Evolutionary conservation across 441 rosid species (phyloP).

Genomic region (Theobroma grandiflorum): DNA sequence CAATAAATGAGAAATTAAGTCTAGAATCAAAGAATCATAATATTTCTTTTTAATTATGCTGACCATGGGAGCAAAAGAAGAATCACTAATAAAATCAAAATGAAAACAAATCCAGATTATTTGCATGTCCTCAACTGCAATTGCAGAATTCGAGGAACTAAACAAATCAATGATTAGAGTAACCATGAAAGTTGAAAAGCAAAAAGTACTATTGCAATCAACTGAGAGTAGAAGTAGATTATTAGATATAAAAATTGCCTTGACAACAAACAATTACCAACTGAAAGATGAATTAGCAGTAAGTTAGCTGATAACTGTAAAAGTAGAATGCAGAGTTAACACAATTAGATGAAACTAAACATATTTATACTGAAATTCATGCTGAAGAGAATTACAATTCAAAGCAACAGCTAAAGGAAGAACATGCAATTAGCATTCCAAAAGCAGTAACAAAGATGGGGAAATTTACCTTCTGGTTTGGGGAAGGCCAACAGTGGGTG

Average conservation of each 20-base stretch:
- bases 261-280: not conserved
- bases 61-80: not conserved
- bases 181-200: not conserved
- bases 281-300: not conserved
- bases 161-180: not conserved
- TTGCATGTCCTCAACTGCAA: not conserved
- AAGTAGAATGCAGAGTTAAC: not conserved
- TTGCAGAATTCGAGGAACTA: not conserved
- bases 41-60: not conserved
- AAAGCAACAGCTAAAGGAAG: not conserved
- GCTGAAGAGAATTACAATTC: not conserved
- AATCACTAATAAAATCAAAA: not conserved
- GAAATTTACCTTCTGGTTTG: constrained; percentile 75
- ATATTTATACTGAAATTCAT: not conserved
- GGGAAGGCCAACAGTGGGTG: constrained; percentile 93
- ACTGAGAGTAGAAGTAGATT: not conserved
- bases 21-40: not conserved
- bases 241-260: not conserved
- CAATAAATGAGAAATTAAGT: not conserved
- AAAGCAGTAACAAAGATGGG: not conserved
- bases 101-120: not conserved
- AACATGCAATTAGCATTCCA: not conserved
- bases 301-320: not conserved
- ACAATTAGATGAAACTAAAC: not conserved
- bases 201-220: not conserved